A percentile compares a stretch with the other conserved stretches of the same genome.
phyloP scores from a whole-genome alignment of 2,329 filamentous ascomycete species.

The Fusarium foetens region DNA sequence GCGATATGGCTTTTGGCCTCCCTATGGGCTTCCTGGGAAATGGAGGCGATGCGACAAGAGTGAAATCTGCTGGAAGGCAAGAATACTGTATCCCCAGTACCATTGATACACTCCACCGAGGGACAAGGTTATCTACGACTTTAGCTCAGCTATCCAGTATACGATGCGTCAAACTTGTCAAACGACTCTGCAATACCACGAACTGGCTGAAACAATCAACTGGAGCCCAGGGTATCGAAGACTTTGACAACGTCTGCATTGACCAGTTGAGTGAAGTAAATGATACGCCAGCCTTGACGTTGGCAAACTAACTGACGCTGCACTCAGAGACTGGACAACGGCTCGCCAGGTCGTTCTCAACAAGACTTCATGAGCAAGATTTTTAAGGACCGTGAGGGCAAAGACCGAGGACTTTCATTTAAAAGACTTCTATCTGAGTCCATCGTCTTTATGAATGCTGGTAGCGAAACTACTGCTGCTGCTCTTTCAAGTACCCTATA shows the following conservation, averaged over 20 bases:
- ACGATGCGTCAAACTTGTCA: neutral
- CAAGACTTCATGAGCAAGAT: neutral
- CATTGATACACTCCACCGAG: neutral
- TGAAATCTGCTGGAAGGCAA: too few relatives aligned
- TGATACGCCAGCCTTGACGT: accelerated
- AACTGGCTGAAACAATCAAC: neutral
- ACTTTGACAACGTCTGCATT: neutral
- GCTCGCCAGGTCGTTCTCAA: neutral
- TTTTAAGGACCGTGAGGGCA: neutral
- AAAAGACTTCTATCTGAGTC: neutral
- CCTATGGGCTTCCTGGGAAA: neutral
- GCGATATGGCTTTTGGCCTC: neutral
- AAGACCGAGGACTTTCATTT: neutral
- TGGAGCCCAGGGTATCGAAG: neutral
- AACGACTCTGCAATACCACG: neutral
- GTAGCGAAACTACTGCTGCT: neutral
- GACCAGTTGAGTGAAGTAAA: neutral
- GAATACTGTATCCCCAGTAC: neutral
- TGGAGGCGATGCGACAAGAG: neutral
- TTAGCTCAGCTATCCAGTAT: neutral
- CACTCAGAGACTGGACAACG: neutral
- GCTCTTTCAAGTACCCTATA: neutral
- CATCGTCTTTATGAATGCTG: neutral
- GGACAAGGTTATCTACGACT: neutral
- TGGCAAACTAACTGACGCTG: neutral